phyloP scores from a whole-genome alignment of 1,284 basidiomycete genomes.

The Ceratobasidium papillatum region DNA sequence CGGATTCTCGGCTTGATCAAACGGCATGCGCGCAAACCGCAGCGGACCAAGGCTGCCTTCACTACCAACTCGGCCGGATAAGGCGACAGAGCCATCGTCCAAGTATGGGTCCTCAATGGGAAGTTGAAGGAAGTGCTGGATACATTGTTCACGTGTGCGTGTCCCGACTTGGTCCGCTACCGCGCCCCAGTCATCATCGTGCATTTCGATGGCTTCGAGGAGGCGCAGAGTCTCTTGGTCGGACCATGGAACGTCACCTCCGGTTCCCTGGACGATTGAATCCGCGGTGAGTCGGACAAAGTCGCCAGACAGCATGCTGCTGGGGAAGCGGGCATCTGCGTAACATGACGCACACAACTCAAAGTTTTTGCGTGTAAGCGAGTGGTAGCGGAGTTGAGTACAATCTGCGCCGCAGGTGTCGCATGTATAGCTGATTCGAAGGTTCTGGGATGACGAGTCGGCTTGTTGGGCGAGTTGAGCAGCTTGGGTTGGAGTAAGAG shows the following conservation, averaged over 20 bases:
- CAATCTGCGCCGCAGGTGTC: constrained; percentile 97
- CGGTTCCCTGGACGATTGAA: constrained; percentile 56
- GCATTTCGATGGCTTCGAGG: constrained; percentile 97
- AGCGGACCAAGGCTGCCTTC: constrained; percentile 76
- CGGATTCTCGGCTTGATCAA: constrained; percentile 95
- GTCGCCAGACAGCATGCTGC: constrained; percentile 95
- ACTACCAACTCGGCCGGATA: constrained; percentile 43
- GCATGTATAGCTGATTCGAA: constrained; percentile 77
- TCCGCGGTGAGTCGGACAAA: constrained; percentile 86
- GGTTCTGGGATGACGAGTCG: constrained; percentile 50
- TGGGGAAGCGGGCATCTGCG: constrained; percentile 95
- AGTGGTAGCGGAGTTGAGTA: constrained; percentile 88
- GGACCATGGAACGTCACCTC: constrained; percentile 75
- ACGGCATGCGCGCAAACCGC: constrained; percentile 83
- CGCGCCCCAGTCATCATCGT: constrained; percentile 94
- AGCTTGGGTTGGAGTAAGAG: constrained; percentile 70
- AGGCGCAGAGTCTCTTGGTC: constrained; percentile 91
- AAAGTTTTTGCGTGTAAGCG: constrained; percentile 90
- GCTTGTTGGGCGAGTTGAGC: constrained; percentile 51
- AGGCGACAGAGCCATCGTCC: constrained; percentile 51
- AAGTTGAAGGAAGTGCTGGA: constrained; percentile 93
- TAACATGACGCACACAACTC: constrained; percentile 92
- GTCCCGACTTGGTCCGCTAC: constrained; percentile 94
- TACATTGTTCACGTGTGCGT: constrained; percentile 91
- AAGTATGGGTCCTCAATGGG: constrained; percentile 96